phyloP scores from a whole-genome alignment of 2,329 filamentous ascomycete genomes.

The Zymoseptoria ardabiliae region DNA sequence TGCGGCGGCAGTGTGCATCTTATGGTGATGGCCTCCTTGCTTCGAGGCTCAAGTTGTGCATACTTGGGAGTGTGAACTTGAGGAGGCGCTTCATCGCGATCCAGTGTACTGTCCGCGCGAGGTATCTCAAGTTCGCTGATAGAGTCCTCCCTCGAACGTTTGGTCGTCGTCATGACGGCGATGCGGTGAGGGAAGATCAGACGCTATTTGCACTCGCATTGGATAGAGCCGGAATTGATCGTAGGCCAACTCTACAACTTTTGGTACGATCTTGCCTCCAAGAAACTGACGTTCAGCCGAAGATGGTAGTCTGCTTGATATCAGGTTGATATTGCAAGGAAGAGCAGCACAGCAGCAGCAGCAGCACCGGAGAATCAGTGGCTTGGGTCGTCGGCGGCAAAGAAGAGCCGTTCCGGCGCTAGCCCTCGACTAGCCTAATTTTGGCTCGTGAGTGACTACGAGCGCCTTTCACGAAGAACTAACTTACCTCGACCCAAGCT shows the following conservation, averaged over 20 bases:
- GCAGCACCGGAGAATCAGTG: no score
- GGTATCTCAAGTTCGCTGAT: constrained; percentile 25
- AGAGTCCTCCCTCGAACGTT: constrained; percentile 51
- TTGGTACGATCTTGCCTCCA: background rate
- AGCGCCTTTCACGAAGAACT: background rate
- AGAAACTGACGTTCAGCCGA: background rate
- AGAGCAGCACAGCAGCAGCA: no score
- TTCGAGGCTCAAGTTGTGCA: constrained; percentile 45
- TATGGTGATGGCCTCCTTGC: constrained; percentile 49
- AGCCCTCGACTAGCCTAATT: background rate
- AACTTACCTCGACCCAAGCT: background rate
- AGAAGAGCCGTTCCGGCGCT: background rate
- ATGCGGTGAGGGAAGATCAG: constrained; percentile 34
- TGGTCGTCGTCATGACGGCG: constrained; percentile 43
- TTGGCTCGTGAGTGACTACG: background rate
- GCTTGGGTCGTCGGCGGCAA: background rate
- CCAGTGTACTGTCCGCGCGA: background rate
- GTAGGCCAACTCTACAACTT: background rate
- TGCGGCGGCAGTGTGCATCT: constrained; percentile 78
- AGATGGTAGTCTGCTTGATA: background rate
- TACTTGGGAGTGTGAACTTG: constrained; percentile 34
- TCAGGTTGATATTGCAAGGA: background rate
- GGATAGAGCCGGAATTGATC: background rate
- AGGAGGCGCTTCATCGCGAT: background rate
- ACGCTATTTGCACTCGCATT: constrained; percentile 28